Conservation (phyloP, 306 rosid genomes). For the Vicia faba region DNA sequence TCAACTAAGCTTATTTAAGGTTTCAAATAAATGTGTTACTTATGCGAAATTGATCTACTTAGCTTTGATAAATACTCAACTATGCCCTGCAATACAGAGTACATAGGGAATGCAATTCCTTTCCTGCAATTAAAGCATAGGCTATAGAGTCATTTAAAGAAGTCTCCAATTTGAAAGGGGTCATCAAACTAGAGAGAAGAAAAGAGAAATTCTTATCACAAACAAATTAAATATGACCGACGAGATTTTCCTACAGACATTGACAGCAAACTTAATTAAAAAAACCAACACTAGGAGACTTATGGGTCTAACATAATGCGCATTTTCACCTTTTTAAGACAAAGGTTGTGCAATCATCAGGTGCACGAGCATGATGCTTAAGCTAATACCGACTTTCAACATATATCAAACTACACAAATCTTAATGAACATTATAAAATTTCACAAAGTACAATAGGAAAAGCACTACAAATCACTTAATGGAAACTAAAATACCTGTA, state of each 20-base stretch:
- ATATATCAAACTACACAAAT: slow-evolving; percentile 9
- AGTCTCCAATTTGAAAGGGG: background rate
- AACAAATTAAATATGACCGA: slow-evolving; percentile 6
- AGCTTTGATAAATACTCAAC: background rate
- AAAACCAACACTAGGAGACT: slow-evolving; percentile 1
- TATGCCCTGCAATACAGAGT: slow-evolving; percentile 4
- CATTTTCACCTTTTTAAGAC: slow-evolving; percentile 30
- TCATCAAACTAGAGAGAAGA: slow-evolving; percentile 7
- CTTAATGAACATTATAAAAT: slow-evolving; percentile 3
- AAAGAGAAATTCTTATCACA: slow-evolving; percentile 2
- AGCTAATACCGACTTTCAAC: background rate
- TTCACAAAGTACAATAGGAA: slow-evolving; percentile 3
- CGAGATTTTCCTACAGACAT: background rate
- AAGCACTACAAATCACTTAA: slow-evolving; percentile 20
- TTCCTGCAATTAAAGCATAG: slow-evolving; percentile 3
- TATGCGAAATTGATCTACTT: slow-evolving; percentile 26
- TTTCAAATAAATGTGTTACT: slow-evolving; percentile 13
- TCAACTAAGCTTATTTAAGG: slow-evolving; percentile 4
- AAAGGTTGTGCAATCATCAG: slow-evolving; percentile 6
- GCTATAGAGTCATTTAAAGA: slow-evolving; percentile 18
- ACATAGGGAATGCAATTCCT: slow-evolving; percentile 23
- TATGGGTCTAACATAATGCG: slow-evolving; percentile 7
- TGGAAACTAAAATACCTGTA: slow-evolving; percentile 54
- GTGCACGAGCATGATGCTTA: background rate
- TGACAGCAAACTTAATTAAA: background rate